A percentile compares a stretch with the other conserved stretches of the same genome.
phyloP scores from a whole-genome alignment of 495 filamentous ascomycete genomes.

The Endocarpon pusillum region DNA sequence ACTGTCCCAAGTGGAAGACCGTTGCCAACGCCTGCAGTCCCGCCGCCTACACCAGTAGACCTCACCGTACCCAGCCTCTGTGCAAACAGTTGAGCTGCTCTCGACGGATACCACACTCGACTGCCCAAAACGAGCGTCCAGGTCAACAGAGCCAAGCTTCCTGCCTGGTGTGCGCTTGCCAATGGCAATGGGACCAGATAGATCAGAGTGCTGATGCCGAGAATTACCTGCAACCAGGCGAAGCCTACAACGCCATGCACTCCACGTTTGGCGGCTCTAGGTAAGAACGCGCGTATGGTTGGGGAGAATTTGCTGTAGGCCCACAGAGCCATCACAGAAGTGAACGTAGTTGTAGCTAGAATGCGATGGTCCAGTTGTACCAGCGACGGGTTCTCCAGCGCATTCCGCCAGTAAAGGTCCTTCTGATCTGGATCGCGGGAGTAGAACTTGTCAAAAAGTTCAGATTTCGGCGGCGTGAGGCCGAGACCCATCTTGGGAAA shows the following conservation, averaged over 20 bases:
- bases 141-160: slow-evolving; percentile 68
- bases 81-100: slow-evolving; percentile 28
- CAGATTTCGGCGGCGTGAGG: slow-evolving; percentile 57
- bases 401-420: slow-evolving; percentile 89
- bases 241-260: slow-evolving; percentile 70
- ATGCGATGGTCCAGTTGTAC: slow-evolving; percentile 95
- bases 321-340: slow-evolving; percentile 57
- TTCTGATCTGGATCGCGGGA: slow-evolving; percentile 54
- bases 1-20: too few species aligned
- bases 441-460: slow-evolving; percentile 78
- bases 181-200: slow-evolving; percentile 82
- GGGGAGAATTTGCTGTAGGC: slow-evolving; percentile 52
- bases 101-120: slow-evolving; percentile 36
- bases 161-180: slow-evolving; percentile 86
- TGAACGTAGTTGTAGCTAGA: slow-evolving; percentile 76
- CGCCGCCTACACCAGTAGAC: too few species aligned
- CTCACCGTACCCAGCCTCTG: slow-evolving; percentile 3
- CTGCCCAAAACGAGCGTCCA: slow-evolving; percentile 61
- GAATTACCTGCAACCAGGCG: slow-evolving; percentile 58
- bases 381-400: slow-evolving; percentile 86
- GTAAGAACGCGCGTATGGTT: slow-evolving; percentile 43
- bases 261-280: slow-evolving; percentile 46
- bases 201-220: slow-evolving; percentile 79
- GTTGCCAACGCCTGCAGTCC: not conserved
- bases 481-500: slow-evolving; percentile 89